A percentile compares a stretch with the other conserved stretches of the same genome.
These are phyloP conservation scores for Chaetomium sp. DNA, from an alignment of 2,329 filamentous ascomycete genomes.

Conservation along the genomic window DNA sequence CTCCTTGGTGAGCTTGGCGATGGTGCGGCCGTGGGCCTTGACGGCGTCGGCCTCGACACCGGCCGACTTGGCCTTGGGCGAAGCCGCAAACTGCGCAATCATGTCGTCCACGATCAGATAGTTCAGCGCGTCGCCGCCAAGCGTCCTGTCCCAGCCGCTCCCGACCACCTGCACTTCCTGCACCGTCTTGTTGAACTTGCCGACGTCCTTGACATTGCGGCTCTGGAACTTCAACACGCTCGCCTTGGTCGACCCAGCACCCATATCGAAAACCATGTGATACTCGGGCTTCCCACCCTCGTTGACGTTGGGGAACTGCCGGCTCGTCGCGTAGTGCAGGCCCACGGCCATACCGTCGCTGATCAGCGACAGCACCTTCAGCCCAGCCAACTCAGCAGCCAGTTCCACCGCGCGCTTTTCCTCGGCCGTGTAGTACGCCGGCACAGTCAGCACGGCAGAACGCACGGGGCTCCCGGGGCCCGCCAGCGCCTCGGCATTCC, in stretches of 20 bases:
- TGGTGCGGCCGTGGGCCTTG: constrained; percentile 75
- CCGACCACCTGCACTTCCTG: constrained; percentile 93
- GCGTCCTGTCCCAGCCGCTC: constrained; percentile 81
- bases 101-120: constrained; percentile 87
- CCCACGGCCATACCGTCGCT: constrained; percentile 92
- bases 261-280: constrained; percentile 97
- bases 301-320: constrained; percentile 82
- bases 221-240: constrained; percentile 89
- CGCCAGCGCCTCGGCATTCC: constrained; percentile 82
- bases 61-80: constrained; percentile 66
- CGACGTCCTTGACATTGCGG: constrained; percentile 84
- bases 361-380: constrained; percentile 82
- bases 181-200: constrained; percentile 92
- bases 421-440: constrained; percentile 84
- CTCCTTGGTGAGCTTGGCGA: constrained; percentile 91
- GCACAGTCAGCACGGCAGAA: constrained; percentile 86
- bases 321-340: constrained; percentile 89
- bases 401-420: constrained; percentile 85
- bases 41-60: constrained; percentile 65
- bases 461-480: constrained; percentile 73
- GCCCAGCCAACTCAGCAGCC: constrained; percentile 82
- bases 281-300: constrained; percentile 86
- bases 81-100: constrained; percentile 74
- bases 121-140: constrained; percentile 90
- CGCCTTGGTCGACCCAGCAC: constrained; percentile 89